Base-by-base conservation (phyloP, 176 grass and related monocot genomes). In the Eleusine coracana region DNA sequence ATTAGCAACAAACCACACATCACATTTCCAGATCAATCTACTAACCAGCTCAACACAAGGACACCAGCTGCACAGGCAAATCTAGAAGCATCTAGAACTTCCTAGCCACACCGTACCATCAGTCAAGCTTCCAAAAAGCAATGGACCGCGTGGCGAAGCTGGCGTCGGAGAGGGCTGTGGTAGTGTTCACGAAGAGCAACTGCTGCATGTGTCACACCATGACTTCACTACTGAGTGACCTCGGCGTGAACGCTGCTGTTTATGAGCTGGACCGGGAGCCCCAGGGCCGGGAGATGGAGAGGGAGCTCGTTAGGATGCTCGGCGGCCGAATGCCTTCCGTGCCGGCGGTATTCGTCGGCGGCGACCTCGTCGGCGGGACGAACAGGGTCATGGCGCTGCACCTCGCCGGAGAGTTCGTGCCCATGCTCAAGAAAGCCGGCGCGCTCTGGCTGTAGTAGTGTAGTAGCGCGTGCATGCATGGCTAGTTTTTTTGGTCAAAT, bases 401-500 rank as follows among this genome's bases (percentile, higher is more conserved):
- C 63, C 85, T 91, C 9, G 76, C 70, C 16, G 85, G 80, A 51
- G 77, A 84, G 39, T 70, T 91, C 64, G 81, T 87, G 5, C 85
- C 85, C 25, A 73, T 91, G 80, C 89, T 91, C 72, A 82, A 78
- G 41, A 83, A 16, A n/a, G 80, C 85, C 5, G 85, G 89, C 50
- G 89, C 85, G 5, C 80, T 90, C 62, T 90, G 89, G 89, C 49
- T 86, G 38, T 77, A 77, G 83, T 52, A 52, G 5, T 2, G 14
- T 5, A 16, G 13, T 1, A 59, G 20, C 20, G 6, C 1, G 20
- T n/a, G 56, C 56, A 25, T 23, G 21, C 56, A 60, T 10, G 21
- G 52, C 4, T 17, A 18, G 12, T 3, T 20, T 55, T 55, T 55
- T 55, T 18, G 56, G 54, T 23, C 56, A 10, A 25, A 9, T 25